Percentiles rank a stretch among this genome's conserved stretches.
Conservation (phyloP, 2,329 filamentous ascomycete genomes). For the Aspergillus tanneri region DNA sequence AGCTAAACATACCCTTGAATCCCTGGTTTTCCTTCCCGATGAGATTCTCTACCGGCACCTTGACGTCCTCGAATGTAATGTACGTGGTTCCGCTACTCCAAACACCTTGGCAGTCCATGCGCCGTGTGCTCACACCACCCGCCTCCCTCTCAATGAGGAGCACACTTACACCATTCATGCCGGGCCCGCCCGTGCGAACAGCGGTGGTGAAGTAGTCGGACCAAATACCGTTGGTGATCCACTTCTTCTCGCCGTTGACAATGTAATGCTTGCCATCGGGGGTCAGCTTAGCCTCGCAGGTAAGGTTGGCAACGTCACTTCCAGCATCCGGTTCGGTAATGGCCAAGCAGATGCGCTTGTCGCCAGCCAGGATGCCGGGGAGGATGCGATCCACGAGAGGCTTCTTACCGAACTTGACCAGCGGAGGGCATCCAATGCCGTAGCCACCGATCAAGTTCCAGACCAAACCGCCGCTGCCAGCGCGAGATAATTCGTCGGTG, state of each 20-base stretch:
- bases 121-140: conserved; percentile 84
- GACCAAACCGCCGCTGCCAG: conserved; percentile 86
- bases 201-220: conserved; percentile 96
- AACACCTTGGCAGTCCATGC: conserved; percentile 98
- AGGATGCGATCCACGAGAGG: conserved; percentile 80
- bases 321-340: conserved; percentile 97
- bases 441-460: conserved; percentile 98
- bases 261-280: conserved; percentile 99
- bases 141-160: conserved; percentile 84
- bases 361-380: conserved; percentile 81
- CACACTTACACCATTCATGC: conserved; percentile 90
- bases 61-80: conserved; percentile 97
- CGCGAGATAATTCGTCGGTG: conserved; percentile 88
- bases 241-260: conserved; percentile 99
- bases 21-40: conserved; percentile 98
- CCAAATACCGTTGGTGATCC: conserved; percentile 99
- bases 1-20: conserved; percentile 66
- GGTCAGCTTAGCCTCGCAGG: conserved; percentile 89
- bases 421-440: conserved; percentile 86
- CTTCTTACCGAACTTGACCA: conserved; percentile 90
- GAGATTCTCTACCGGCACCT: conserved; percentile 98
- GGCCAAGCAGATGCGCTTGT: conserved; percentile 96
- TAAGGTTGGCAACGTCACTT: conserved; percentile 90
- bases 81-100: conserved; percentile 96
- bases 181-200: conserved; percentile 80